phyloP scores from a whole-genome alignment of 352 stramenopile species.

The Phytophthora capsici region DNA sequence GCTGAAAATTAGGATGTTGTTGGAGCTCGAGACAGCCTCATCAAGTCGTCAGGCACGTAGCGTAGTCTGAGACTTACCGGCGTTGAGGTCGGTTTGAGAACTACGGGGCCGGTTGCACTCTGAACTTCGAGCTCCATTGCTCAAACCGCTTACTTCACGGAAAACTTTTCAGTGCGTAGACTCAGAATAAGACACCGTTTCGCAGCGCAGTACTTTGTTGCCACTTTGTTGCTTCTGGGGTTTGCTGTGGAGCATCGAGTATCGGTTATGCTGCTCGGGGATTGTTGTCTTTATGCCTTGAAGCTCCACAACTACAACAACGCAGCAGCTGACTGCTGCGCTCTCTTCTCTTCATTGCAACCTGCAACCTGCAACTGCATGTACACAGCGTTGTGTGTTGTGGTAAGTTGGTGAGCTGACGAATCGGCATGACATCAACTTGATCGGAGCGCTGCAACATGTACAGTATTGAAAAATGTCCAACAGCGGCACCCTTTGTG shows the following conservation, averaged over 20 bases:
- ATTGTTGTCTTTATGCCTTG: neutral
- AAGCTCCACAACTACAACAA: neutral
- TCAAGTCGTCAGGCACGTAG: neutral
- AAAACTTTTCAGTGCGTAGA: neutral
- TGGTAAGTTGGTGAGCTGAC: constrained; percentile 14
- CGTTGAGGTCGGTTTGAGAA: constrained; percentile 2
- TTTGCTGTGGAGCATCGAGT: too few relatives aligned
- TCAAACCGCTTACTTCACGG: constrained; percentile 12
- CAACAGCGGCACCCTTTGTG: constrained; percentile 4
- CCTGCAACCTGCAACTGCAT: too few relatives aligned
- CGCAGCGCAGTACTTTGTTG: neutral
- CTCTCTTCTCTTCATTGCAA: neutral
- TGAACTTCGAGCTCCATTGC: constrained; percentile 1
- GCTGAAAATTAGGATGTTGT: neutral
- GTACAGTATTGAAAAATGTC: neutral
- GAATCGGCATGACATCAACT: neutral
- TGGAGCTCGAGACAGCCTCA: neutral
- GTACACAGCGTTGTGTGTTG: neutral
- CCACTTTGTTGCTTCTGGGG: too few relatives aligned
- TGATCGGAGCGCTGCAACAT: neutral
- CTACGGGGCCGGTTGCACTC: neutral
- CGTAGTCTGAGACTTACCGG: neutral
- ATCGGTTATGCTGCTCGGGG: too few relatives aligned
- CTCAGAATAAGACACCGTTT: constrained; percentile 5
- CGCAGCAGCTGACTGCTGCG: neutral